Percentiles rank a stretch among this genome's conserved stretches.
Conservation (phyloP, 2,329 filamentous ascomycete genomes). For the Knoxdaviesia capensis region DNA sequence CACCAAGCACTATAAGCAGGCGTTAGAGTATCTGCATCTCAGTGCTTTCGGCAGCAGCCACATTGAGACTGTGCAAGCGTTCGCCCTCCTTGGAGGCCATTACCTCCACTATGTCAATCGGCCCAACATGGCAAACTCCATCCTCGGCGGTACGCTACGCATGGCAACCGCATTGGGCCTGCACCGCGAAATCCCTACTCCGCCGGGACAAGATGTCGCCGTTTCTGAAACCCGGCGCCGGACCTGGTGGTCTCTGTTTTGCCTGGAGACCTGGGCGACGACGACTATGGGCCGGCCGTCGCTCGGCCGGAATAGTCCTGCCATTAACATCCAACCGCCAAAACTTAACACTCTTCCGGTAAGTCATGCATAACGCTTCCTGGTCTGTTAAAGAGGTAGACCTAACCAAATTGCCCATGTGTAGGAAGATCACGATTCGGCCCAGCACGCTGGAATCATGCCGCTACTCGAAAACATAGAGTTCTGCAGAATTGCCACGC, state of each 20-base stretch:
- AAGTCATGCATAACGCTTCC: conserved; percentile 4
- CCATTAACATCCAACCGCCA: conserved; percentile 45
- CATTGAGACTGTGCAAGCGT: conserved; percentile 50
- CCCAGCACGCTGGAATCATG: conserved; percentile 43
- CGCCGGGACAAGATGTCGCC: conserved; percentile 20
- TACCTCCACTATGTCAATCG: conserved; percentile 64
- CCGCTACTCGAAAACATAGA: conserved; percentile 58
- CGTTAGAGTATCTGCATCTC: conserved; percentile 44
- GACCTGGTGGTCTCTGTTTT: conserved; percentile 60
- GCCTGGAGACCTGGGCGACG: conserved; percentile 54
- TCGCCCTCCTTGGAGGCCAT: conserved; percentile 52
- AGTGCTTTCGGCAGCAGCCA: conserved; percentile 41
- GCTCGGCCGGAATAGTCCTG: conserved; percentile 44
- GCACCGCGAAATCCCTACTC: conserved; percentile 37
- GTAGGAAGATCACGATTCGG: conserved; percentile 18
- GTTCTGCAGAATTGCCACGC: conserved; percentile 61
- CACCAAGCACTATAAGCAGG: conserved; percentile 47
- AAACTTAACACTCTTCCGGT: conserved; percentile 25
- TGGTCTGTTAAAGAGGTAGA: no score
- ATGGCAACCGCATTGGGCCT: conserved; percentile 58
- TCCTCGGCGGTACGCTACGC: conserved; percentile 49
- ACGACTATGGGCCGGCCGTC: conserved; percentile 52
- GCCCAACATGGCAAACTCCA: conserved; percentile 55
- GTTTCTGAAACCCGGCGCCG: conserved; percentile 39
- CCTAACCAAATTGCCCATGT: no score